Evolutionary conservation across 2,329 filamentous ascomycete species (phyloP).

Genomic region (Hawksworthiomyces lignivorus): DNA sequence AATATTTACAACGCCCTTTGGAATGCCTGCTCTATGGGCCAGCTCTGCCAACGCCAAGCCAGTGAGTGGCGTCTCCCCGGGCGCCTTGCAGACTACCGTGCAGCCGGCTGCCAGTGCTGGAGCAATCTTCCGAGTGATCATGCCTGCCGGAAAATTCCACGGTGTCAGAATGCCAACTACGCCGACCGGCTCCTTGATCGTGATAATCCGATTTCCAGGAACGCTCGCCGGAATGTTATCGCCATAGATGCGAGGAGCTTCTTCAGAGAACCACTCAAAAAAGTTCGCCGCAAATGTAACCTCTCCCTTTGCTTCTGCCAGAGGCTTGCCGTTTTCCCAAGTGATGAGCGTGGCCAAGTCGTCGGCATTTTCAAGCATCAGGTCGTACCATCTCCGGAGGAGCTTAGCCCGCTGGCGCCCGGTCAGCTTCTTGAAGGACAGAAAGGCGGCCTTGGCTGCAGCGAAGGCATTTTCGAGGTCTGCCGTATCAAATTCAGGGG

Average conservation of each 20-base stretch:
- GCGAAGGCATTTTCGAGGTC: constrained; percentile 77
- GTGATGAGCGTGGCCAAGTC: constrained; percentile 78
- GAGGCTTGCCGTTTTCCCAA: constrained; percentile 82
- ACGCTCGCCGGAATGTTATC: constrained; percentile 66
- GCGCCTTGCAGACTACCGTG: constrained; percentile 65
- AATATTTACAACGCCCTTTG: constrained; percentile 57
- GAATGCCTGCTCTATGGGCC: constrained; percentile 63
- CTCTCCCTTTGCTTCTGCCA: constrained; percentile 66
- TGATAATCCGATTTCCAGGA: constrained; percentile 68
- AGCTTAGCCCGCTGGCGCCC: constrained; percentile 66
- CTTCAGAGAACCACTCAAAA: constrained; percentile 74
- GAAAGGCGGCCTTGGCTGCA: constrained; percentile 71
- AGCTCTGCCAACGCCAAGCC: constrained; percentile 62
- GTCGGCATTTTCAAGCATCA: constrained; percentile 69
- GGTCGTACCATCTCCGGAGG: constrained; percentile 72
- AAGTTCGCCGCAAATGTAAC: constrained; percentile 65
- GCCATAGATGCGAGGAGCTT: constrained; percentile 66
- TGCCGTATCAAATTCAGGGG: constrained; percentile 71
- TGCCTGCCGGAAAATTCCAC: constrained; percentile 75
- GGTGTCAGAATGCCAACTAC: constrained; percentile 77
- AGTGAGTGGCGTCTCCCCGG: constrained; percentile 65
- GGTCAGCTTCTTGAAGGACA: constrained; percentile 60
- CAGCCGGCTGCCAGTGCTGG: constrained; percentile 62
- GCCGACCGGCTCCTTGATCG: constrained; percentile 74
- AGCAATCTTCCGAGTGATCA: constrained; percentile 26